Conservation (phyloP, 2,329 filamentous ascomycete genomes). For the Colletotrichum tamarilloi region DNA sequence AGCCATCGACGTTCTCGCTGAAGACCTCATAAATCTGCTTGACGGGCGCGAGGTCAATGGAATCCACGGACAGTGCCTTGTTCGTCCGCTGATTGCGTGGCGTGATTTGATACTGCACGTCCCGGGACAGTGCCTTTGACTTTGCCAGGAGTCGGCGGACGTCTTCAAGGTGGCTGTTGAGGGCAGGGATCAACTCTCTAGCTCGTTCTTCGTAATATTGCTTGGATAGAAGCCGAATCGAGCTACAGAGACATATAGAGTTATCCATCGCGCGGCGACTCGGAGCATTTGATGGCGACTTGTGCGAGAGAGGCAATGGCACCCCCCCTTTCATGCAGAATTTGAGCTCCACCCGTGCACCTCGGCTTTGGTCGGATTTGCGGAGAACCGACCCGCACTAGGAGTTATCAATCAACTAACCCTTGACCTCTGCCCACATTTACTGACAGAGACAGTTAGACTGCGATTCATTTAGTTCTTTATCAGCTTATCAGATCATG, state of each 20-base stretch:
- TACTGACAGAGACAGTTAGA: background rate
- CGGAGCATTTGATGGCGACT: background rate
- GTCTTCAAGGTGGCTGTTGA: constrained; percentile 43
- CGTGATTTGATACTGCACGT: constrained; percentile 44
- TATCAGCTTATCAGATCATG: background rate
- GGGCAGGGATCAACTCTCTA: constrained; percentile 36
- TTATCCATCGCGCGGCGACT: background rate
- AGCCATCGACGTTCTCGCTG: constrained; percentile 35
- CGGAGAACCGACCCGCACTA: background rate
- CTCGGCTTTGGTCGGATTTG: background rate
- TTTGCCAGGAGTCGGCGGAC: constrained; percentile 41
- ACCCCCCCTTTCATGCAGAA: background rate
- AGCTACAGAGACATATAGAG: constrained; percentile 38
- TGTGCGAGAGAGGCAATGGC: background rate
- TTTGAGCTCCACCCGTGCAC: background rate
- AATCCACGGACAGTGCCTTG: constrained; percentile 42
- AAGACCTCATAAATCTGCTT: constrained; percentile 34
- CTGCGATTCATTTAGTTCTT: background rate
- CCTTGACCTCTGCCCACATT: background rate
- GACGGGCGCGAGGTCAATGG: constrained; percentile 32
- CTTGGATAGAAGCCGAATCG: constrained; percentile 38
- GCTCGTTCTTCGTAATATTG: constrained; percentile 39
- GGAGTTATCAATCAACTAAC: background rate
- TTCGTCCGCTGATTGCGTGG: constrained; percentile 45
- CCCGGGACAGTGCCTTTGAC: constrained; percentile 43